Conservation (phyloP, 495 filamentous ascomycete species). For the Penicillium egyptiacum region DNA sequence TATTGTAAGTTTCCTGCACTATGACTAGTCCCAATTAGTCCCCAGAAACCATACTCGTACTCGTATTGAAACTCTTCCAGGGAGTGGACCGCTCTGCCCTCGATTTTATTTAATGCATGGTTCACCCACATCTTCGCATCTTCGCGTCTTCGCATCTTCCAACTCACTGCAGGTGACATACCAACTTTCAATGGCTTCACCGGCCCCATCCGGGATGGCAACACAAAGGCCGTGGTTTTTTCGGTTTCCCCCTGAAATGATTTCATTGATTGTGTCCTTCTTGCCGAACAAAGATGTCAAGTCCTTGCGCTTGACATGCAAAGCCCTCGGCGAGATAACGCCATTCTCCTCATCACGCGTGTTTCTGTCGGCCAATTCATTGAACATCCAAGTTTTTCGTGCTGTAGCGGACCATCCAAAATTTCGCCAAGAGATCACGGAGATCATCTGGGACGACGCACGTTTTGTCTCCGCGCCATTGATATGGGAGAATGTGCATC, state of each 20-base stretch:
- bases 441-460: conserved; percentile 13
- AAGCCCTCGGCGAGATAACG: conserved; percentile 1
- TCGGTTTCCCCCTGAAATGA: conserved; percentile 1
- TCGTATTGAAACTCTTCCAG: no score
- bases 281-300: conserved; percentile 7
- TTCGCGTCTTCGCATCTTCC: no score
- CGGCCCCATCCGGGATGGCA: no score
- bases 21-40: no score
- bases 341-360: conserved; percentile 8
- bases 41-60: no score
- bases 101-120: no score
- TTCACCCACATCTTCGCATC: no score
- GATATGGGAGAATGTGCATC: not conserved
- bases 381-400: conserved; percentile 7
- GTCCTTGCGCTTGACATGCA: conserved; percentile 8
- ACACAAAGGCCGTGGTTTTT: no score
- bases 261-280: conserved; percentile 9
- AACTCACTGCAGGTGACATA: no score
- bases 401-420: conserved; percentile 9
- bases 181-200: no score
- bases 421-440: conserved; percentile 2
- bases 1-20: no score
- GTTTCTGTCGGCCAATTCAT: conserved; percentile 8
- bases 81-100: no score
- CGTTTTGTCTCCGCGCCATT: not conserved